phyloP scores from a whole-genome alignment of 2,329 filamentous ascomycete species.

The Trichophyton rubrum region DNA sequence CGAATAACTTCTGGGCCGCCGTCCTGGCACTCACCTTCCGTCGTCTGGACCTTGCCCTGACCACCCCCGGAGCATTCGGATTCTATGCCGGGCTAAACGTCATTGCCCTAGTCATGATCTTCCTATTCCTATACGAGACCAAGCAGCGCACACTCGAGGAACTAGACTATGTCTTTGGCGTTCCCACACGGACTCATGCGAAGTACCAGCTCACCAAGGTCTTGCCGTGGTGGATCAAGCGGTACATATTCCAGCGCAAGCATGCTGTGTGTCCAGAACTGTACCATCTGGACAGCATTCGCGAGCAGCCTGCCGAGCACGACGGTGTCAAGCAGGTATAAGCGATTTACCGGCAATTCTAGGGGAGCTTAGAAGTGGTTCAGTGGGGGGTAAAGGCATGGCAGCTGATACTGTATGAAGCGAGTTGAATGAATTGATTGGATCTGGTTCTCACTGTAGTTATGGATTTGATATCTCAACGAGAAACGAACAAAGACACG shows the following conservation, averaged over 20 bases:
- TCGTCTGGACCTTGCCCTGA: constrained; percentile 32
- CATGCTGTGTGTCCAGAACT: constrained; percentile 36
- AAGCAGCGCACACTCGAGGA: constrained; percentile 46
- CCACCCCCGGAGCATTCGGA: constrained; percentile 46
- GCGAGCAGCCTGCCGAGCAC: not conserved
- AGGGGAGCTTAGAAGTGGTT: not conserved
- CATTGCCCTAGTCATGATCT: constrained; percentile 50
- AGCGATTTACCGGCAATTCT: not conserved
- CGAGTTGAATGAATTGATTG: not conserved
- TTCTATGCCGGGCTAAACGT: constrained; percentile 51
- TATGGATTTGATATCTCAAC: too few relatives aligned
- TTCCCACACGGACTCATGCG: constrained; percentile 47
- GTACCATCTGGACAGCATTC: constrained; percentile 24
- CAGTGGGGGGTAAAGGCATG: not conserved
- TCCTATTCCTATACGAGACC: constrained; percentile 47
- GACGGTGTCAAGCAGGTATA: constrained; percentile 1
- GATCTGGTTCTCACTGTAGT: too few relatives aligned
- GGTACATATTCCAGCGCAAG: constrained; percentile 43
- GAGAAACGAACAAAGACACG: not conserved
- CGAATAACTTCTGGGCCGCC: constrained; percentile 32
- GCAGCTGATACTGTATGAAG: not conserved
- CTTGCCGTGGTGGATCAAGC: constrained; percentile 49
- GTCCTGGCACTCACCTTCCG: constrained; percentile 35
- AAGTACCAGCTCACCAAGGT: constrained; percentile 45
- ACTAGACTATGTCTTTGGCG: constrained; percentile 47